A percentile compares a stretch with the other conserved stretches of the same genome.
phyloP scores from a whole-genome alignment of 139 green algal genomes.

The Nannochloris sp. region DNA sequence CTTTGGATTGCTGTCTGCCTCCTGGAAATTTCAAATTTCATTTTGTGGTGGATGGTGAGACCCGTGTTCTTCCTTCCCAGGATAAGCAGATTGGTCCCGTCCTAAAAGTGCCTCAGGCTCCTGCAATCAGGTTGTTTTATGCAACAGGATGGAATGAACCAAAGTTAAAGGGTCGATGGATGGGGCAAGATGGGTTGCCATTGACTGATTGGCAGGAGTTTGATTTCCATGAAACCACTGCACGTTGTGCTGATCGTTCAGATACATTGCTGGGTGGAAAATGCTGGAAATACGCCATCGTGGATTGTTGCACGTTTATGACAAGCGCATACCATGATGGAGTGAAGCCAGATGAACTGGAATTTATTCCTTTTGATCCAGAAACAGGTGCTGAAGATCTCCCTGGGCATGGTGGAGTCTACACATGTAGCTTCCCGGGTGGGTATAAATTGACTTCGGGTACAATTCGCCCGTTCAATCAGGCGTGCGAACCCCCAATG shows the following conservation, averaged over 20 bases:
- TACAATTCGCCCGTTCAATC: constrained; percentile 43
- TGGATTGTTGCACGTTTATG: background rate
- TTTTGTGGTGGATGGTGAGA: constrained; percentile 48
- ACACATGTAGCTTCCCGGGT: constrained; percentile 29
- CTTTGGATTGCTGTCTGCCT: constrained; percentile 30
- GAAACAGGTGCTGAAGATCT: constrained; percentile 21
- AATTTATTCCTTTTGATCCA: constrained; percentile 18
- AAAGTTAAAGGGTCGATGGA: constrained; percentile 19
- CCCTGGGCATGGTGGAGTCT: constrained; percentile 19
- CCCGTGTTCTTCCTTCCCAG: constrained; percentile 29
- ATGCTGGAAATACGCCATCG: background rate
- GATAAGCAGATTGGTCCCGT: constrained; percentile 34
- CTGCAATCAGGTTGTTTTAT: constrained; percentile 47
- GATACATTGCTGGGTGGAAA: background rate
- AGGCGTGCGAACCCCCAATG: constrained; percentile 30
- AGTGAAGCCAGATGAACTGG: constrained; percentile 30
- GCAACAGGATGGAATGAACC: constrained; percentile 42
- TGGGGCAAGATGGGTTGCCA: constrained; percentile 10
- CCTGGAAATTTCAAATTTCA: constrained; percentile 42
- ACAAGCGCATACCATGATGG: background rate
- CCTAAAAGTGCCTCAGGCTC: constrained; percentile 21
- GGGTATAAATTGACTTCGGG: constrained; percentile 56
- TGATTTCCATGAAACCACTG: constrained; percentile 8
- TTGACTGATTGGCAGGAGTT: constrained; percentile 24
- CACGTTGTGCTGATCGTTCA: background rate